A percentile compares a stretch with the other conserved stretches of the same genome.
Conservation (phyloP, 108 stramenopile genomes). For the Discostella pseudostelligera region DNA sequence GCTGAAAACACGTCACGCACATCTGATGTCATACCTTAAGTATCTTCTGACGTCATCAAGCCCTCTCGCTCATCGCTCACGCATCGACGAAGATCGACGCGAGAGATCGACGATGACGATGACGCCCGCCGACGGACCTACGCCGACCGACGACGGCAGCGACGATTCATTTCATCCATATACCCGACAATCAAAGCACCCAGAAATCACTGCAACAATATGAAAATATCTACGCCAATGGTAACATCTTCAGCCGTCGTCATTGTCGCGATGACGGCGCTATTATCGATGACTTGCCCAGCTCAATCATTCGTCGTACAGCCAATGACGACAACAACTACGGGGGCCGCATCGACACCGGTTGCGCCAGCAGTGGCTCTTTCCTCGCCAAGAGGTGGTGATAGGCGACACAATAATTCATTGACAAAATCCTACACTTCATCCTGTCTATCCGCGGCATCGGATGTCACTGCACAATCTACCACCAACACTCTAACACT, state of each 20-base stretch:
- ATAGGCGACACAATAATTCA: neutral
- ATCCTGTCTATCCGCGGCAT: neutral
- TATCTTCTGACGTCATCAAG: no score
- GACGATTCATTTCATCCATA: no score
- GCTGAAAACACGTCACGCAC: no score
- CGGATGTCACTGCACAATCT: neutral
- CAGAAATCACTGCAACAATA: neutral
- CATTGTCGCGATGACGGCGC: neutral
- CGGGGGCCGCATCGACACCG: neutral
- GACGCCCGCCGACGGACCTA: no score
- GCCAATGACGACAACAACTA: neutral
- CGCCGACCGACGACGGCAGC: no score
- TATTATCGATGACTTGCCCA: neutral
- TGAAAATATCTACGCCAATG: neutral
- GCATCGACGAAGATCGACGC: no score
- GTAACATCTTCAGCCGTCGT: neutral
- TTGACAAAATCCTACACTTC: slow-evolving; percentile 1
- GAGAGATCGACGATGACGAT: no score
- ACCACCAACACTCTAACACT: slow-evolving; percentile 29
- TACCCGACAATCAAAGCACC: neutral
- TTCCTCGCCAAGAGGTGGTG: no score
- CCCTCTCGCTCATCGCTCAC: no score
- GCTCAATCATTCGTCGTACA: neutral
- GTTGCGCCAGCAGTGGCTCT: no score
- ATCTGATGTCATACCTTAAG: no score